Evolutionary conservation across 1,284 basidiomycete species (phyloP), one percentile per base, ranked within the genome.

Genomic region (Papiliotrema flavescens): DNA sequence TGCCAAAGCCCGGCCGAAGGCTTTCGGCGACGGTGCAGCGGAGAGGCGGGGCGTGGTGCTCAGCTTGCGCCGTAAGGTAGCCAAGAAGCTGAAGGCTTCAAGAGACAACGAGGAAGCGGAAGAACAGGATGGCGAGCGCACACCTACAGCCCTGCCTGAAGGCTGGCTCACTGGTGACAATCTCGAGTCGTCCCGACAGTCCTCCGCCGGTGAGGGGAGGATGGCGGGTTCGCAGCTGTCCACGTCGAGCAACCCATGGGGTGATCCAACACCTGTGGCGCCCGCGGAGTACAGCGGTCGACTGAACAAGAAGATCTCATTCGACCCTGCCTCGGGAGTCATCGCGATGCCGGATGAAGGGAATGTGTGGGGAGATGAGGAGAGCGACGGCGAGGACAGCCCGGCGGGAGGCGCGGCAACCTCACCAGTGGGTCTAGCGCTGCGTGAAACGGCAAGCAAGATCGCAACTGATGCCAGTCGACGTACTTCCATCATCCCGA

Each of bases 311-410:
- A 60, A 63, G 49, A 50, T 66, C 6, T 66, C 64, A 20, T 70
- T 64, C 47, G 68, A 73, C 59, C 61, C 70, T 24, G 56, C 66
- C 41, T 46, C 61, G 14, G 90, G 90, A 0, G 86, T 91, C 40
- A 92, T 92, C 57, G 85, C 86, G 78, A 75, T 93, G 2, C 88
- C 89, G 0, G 88, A 90, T 34, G 68, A 73, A 44, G 82, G 85
- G 63, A 86, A 81, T 45, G 81, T 83, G 37, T 89, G 88, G 86
- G 75, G 75, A 15, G 81, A 75, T 50, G 64, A 62, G 28, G 73
- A 82, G 81, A 45, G 36, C 32, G 42, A 80, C 20, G 73, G 71
- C 14, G 79, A 78, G 24, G 78, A 74, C 40, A 77, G 79, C 43
- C 77, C 78, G n/a, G 65, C 59, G 11, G 76, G 76, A 9, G 61